Percentiles rank a stretch among this genome's conserved stretches.
Conservation (phyloP, 129 eudicot species). For the Chrysanthemum seticuspe region DNA sequence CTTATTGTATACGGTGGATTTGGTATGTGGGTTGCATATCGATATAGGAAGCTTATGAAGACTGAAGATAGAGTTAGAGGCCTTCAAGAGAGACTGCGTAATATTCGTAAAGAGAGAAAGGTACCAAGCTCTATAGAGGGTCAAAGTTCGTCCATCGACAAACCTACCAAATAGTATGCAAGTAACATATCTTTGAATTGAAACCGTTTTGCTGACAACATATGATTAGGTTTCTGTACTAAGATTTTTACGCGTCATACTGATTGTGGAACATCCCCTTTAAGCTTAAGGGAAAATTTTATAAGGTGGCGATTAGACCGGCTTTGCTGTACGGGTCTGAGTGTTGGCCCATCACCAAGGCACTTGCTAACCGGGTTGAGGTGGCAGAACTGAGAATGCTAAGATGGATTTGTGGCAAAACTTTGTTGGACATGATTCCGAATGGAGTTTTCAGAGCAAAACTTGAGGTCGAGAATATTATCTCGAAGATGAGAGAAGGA, state of each 20-base stretch:
- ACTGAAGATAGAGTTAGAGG: conserved; percentile 83
- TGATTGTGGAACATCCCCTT: no score
- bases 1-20: conserved; percentile 75
- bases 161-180: conserved; percentile 34
- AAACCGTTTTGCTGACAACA: conserved; percentile 13
- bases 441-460: no score
- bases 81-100: conserved; percentile 74
- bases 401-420: no score
- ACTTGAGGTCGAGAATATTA: no score
- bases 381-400: no score
- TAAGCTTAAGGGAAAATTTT: no score
- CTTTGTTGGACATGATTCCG: no score
- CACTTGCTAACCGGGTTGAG: no score
- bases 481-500: no score
- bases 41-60: conserved; percentile 68
- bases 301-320: no score
- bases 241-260: conserved; percentile 13
- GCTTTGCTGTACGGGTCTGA: no score
- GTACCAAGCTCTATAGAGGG: conserved; percentile 33
- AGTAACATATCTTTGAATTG: conserved; percentile 15
- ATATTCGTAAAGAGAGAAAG: conserved; percentile 59
- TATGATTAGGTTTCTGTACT: conserved; percentile 22
- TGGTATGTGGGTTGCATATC: conserved; percentile 76
- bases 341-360: no score
- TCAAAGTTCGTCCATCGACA: conserved; percentile 34